Evolutionary conservation across 805 yeast genomes (phyloP).

Genomic region (Pichia sporocuriosa): DNA sequence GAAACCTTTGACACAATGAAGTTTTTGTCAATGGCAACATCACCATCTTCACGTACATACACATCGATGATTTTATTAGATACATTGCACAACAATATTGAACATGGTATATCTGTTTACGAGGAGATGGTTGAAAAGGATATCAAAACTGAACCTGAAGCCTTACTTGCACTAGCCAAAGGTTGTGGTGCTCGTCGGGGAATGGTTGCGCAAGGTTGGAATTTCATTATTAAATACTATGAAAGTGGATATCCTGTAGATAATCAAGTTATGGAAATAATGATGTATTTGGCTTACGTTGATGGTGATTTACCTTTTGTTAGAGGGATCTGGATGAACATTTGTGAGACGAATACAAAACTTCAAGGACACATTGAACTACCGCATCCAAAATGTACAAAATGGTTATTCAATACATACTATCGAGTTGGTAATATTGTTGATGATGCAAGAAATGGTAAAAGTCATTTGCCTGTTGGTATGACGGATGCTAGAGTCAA

Average conservation of each 20-base stretch:
- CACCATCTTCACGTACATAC: slow-evolving; percentile 65
- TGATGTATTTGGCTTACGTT: slow-evolving; percentile 69
- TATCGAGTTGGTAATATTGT: slow-evolving; percentile 11
- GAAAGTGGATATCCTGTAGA: slow-evolving; percentile 31
- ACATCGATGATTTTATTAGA: slow-evolving; percentile 65
- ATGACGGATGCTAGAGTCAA: slow-evolving; percentile 35
- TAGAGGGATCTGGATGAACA: slow-evolving; percentile 51
- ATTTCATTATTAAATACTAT: slow-evolving; percentile 59
- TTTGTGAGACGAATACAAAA: slow-evolving; percentile 22
- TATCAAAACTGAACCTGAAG: slow-evolving; percentile 34
- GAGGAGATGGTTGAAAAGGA: slow-evolving; percentile 49
- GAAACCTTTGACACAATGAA: slow-evolving; percentile 81
- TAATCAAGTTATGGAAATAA: slow-evolving; percentile 48
- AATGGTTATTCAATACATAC: slow-evolving; percentile 41
- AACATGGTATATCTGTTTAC: slow-evolving; percentile 69
- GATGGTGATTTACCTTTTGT: slow-evolving; percentile 73
- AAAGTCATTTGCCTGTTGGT: slow-evolving; percentile 25
- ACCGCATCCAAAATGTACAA: slow-evolving; percentile 22
- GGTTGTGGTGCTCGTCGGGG: slow-evolving; percentile 55
- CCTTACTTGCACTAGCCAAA: slow-evolving; percentile 53
- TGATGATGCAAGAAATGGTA: background rate
- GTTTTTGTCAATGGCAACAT: slow-evolving; percentile 56
- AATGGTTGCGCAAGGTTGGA: slow-evolving; percentile 63
- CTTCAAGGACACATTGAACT: slow-evolving; percentile 14
- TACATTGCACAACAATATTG: slow-evolving; percentile 54